Evolutionary conservation across 2,329 filamentous ascomycete genomes (phyloP).

Genomic region (Fusarium sororula): DNA sequence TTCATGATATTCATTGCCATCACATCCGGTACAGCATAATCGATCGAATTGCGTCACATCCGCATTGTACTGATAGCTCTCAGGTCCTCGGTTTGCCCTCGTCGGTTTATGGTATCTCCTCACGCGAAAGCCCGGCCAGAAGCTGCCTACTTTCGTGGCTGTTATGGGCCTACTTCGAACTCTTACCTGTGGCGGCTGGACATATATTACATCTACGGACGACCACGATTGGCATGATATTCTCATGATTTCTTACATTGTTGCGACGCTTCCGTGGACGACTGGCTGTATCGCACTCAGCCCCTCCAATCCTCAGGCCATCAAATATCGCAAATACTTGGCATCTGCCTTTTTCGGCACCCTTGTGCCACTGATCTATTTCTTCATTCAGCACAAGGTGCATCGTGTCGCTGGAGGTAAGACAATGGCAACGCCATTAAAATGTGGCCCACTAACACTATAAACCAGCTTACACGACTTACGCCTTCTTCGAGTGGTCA

Average conservation of each 20-base stretch:
- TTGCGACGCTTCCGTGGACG: conserved; percentile 95
- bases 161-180: conserved; percentile 86
- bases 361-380: conserved; percentile 90
- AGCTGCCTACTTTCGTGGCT: conserved; percentile 83
- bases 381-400: conserved; percentile 98
- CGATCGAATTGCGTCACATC: background rate
- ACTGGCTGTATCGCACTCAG: conserved; percentile 88
- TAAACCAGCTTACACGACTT: conserved; percentile 86
- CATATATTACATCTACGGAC: conserved; percentile 97
- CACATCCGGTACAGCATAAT: conserved; percentile 74
- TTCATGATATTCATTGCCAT: conserved; percentile 98
- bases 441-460: conserved; percentile 20
- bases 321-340: conserved; percentile 89
- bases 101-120: conserved; percentile 93
- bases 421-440: conserved; percentile 40
- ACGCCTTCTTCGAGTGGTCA: conserved; percentile 98
- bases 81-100: conserved; percentile 88
- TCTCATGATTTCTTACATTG: conserved; percentile 98
- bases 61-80: conserved; percentile 23
- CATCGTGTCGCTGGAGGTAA: conserved; percentile 92
- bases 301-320: conserved; percentile 80
- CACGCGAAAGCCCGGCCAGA: conserved; percentile 77
- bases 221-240: conserved; percentile 99
- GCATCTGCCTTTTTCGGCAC: conserved; percentile 89
- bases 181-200: conserved; percentile 96